Evolutionary conservation across 345 rosid species (phyloP).

Genomic region (Eutrema yunnanense): DNA sequence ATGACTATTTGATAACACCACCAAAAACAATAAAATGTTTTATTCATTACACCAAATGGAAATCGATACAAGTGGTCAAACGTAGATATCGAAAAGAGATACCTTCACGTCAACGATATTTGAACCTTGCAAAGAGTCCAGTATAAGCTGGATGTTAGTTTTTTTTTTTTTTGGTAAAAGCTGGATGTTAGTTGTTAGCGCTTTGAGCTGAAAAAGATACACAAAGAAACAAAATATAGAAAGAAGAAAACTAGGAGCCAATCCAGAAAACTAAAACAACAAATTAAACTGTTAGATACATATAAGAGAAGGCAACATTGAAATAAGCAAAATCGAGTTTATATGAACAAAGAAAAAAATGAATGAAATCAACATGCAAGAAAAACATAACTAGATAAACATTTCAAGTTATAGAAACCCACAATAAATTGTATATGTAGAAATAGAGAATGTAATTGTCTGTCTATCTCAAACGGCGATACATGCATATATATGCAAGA

Average conservation of each 20-base stretch:
- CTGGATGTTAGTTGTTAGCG: constrained; percentile 44
- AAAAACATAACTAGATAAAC: background rate
- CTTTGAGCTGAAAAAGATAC: constrained; percentile 38
- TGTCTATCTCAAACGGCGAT: too few relatives aligned
- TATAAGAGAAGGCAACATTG: background rate
- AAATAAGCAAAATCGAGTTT: background rate
- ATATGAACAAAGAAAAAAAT: background rate
- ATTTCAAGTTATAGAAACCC: constrained; percentile 58
- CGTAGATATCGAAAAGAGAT: background rate
- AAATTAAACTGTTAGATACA: background rate
- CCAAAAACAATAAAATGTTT: background rate
- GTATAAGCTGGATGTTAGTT: constrained; percentile 6
- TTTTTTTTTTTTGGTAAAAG: background rate
- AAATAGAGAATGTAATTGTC: too few relatives aligned
- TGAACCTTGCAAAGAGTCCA: constrained; percentile 50
- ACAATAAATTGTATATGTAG: constrained; percentile 55
- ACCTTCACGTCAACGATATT: constrained; percentile 58
- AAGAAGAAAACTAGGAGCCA: background rate
- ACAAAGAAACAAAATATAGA: background rate
- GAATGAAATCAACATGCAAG: background rate
- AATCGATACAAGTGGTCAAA: background rate
- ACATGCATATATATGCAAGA: too few relatives aligned
- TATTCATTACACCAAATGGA: background rate
- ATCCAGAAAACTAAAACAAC: background rate
- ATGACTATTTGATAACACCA: background rate